Base-by-base conservation (phyloP, 805 yeast genomes). In the Saccharomycopsis sp. region DNA sequence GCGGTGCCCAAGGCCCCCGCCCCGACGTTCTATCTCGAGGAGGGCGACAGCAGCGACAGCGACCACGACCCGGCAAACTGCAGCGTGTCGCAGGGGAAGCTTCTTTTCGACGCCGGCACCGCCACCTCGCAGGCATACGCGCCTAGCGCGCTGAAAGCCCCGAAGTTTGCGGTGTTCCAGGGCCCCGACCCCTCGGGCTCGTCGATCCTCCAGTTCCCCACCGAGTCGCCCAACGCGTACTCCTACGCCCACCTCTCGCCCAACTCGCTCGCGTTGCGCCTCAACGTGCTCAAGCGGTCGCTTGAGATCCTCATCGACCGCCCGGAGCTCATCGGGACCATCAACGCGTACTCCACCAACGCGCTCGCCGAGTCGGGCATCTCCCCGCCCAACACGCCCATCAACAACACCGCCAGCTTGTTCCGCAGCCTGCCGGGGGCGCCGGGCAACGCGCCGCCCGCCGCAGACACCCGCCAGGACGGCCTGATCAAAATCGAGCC, bases 161-260 rank as follows among this genome's bases (percentile, higher is more conserved):
- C 21, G 16, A 44, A 44, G 16, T 44, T 18, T 12, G 8, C 48
- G 21, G 21, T 44, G 16, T 44, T 44, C 7, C 7, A 5, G 21
- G 16, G 7, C 16, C 7, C 21, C 16, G 16, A 20, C 21, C 21
- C 18, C 7, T 44, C 21, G 7, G 21, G 21, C 4, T 16, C 18
- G 9, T n/a, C 48, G 70, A 75, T 87, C 18, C 67, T 84, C 46
- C 79, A 76, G 61, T 85, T 89, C 66, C 90, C 92, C 3, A 82
- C 83, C 24, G 91, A 87, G 64, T 87, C 94, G 12, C 81, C 94
- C 1, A 91, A 87, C 67, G 87, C 95, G 1, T 89, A 87, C 67
- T 88, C 96, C 0, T 89, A 89, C 68, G 89, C 94, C 2, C 88
- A 87, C 56, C 72, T 89, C 57, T 84, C 92, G 1, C 94, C 91